Conservation (phyloP, 495 filamentous ascomycete species). For the Podospora tetraspora region DNA sequence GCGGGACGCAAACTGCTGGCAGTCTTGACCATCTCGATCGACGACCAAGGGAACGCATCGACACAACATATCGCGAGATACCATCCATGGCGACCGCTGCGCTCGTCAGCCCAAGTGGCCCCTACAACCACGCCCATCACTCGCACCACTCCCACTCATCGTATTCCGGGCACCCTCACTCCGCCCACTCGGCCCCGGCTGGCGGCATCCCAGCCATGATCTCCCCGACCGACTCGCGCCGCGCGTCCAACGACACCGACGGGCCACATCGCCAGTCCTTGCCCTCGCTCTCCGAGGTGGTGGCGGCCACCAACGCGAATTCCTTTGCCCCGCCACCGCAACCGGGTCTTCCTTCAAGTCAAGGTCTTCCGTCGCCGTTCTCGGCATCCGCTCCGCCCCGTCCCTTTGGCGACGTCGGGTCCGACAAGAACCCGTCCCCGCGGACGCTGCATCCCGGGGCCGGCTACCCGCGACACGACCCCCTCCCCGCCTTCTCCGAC, state of each 20-base stretch:
- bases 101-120: conserved; percentile 42
- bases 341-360: conserved; percentile 20
- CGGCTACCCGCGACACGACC: conserved; percentile 26
- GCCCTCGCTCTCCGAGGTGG: conserved; percentile 46
- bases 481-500: conserved; percentile 33
- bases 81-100: conserved; percentile 45
- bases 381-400: conserved; percentile 22
- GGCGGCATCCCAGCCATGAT: conserved; percentile 41
- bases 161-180: conserved; percentile 35
- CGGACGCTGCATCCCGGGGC: conserved; percentile 29
- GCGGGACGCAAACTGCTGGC: conserved; percentile 30
- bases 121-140: conserved; percentile 38
- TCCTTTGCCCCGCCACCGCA: conserved; percentile 34
- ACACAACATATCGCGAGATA: conserved; percentile 34
- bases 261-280: conserved; percentile 41
- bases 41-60: conserved; percentile 32
- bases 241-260: conserved; percentile 39
- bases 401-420: conserved; percentile 24
- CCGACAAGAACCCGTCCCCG: conserved; percentile 34
- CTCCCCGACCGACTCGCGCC: conserved; percentile 40
- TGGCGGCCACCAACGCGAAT: conserved; percentile 35
- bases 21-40: conserved; percentile 32
- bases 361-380: conserved; percentile 33
- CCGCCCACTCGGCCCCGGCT: conserved; percentile 31
- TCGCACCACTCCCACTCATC: conserved; percentile 11